Evolutionary conservation across 768 basidiomycete species (phyloP).

Genomic region (Suillus subalutaceus): DNA sequence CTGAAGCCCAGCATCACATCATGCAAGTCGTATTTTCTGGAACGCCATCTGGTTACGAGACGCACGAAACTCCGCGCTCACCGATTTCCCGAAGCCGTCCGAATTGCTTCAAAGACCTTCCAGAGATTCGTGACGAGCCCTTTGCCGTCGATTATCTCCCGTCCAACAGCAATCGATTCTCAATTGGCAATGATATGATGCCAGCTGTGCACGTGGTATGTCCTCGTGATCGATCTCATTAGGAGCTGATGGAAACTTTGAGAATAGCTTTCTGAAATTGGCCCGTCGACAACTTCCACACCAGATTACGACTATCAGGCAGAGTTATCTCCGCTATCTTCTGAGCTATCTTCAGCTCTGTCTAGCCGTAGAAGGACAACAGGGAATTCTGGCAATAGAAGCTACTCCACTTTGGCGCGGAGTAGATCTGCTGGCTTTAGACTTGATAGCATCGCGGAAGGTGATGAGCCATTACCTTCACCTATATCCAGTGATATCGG

Average conservation of each 20-base stretch:
- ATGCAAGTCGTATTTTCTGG: conserved; percentile 6
- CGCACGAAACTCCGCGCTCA: background rate
- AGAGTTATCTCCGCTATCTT: background rate
- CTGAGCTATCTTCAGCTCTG: background rate
- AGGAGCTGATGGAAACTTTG: background rate
- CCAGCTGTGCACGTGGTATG: background rate
- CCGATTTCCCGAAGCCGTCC: background rate
- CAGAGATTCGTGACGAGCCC: conserved; percentile 3
- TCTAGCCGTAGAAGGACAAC: background rate
- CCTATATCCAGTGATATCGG: background rate
- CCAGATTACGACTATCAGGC: background rate
- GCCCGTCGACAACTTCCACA: background rate
- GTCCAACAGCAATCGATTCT: background rate
- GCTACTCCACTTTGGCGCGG: background rate
- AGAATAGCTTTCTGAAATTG: background rate
- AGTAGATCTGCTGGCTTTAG: background rate
- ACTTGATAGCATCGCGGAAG: conserved; percentile 9
- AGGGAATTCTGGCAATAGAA: background rate
- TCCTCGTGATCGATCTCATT: background rate
- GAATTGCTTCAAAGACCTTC: conserved; percentile 7
- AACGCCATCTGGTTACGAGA: background rate
- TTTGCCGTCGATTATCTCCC: background rate
- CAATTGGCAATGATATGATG: background rate
- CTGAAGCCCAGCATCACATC: conserved; percentile 5
- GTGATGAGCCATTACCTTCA: background rate